These are phyloP conservation scores for Clathrus columnatus DNA, from an alignment of 768 basidiomycete genomes.

Conservation along the genomic window DNA sequence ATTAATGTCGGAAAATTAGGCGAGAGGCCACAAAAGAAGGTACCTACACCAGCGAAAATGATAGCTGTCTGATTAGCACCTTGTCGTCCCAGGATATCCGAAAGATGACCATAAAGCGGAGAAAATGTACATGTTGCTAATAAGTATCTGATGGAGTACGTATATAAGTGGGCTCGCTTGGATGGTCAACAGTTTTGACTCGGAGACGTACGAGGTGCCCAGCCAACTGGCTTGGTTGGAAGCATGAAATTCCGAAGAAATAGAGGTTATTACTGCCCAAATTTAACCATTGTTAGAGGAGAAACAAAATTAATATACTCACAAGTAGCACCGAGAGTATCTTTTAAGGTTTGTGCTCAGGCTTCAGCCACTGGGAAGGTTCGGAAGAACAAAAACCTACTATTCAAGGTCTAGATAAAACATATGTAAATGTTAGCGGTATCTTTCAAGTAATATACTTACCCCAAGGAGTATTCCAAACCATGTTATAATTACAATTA, in stretches of 20 bases:
- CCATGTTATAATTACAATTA: too few species aligned
- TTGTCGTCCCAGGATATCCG: not conserved
- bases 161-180: not conserved
- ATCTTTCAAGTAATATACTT: too few species aligned
- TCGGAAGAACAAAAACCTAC: too few species aligned
- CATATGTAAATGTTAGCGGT: too few species aligned
- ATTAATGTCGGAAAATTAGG: not conserved
- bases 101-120: not conserved
- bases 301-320: not conserved
- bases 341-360: too few species aligned
- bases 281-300: not conserved
- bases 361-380: too few species aligned
- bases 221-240: not conserved
- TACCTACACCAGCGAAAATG: not conserved
- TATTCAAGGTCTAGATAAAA: too few species aligned
- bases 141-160: not conserved
- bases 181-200: not conserved
- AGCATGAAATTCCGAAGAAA: not conserved
- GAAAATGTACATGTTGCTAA: constrained; percentile 1
- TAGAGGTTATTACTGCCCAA: not conserved
- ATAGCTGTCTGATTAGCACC: not conserved
- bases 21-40: not conserved
- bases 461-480: too few species aligned
- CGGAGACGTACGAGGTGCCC: not conserved
- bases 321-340: not conserved